Percentiles rank a stretch among this genome's conserved stretches.
Conservation (phyloP, 2,329 filamentous ascomycete species). For the Colletotrichum tofieldiae region DNA sequence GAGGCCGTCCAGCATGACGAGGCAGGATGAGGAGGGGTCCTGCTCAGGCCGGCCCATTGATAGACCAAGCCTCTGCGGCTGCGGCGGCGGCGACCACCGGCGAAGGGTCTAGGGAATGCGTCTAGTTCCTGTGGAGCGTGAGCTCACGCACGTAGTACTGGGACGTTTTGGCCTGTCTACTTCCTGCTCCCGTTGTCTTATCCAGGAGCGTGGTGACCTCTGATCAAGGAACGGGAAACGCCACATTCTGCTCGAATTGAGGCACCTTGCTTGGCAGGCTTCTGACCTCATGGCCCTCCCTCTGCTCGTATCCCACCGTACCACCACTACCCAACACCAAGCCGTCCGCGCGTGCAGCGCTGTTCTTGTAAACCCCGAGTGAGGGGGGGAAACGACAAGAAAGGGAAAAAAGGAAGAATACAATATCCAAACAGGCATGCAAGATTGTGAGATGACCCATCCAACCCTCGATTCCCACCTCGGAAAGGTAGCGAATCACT, state of each 20-base stretch:
- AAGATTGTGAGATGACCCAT: not conserved
- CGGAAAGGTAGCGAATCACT: constrained; percentile 23
- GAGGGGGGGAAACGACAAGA: no score
- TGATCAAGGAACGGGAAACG: constrained; percentile 15
- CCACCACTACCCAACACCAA: not conserved
- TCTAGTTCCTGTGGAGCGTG: constrained; percentile 4
- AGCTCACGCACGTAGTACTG: not conserved
- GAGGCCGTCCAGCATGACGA: not conserved
- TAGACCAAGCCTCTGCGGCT: constrained; percentile 8
- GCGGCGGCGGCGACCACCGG: constrained; percentile 8
- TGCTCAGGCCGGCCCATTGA: not conserved
- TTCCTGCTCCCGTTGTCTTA: not conserved
- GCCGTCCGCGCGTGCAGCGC: constrained; percentile 18
- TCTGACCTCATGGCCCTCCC: constrained; percentile 19
- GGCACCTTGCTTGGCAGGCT: not conserved
- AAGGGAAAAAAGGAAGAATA: no score
- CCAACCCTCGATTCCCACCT: not conserved
- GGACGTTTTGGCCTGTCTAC: not conserved
- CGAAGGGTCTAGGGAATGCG: constrained; percentile 6
- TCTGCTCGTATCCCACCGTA: constrained; percentile 24
- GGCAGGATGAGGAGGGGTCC: not conserved
- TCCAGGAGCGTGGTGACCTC: not conserved
- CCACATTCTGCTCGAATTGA: constrained; percentile 9
- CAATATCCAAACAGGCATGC: not conserved
- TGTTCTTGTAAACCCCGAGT: constrained; percentile 19